Conservation (phyloP, 2,329 filamentous ascomycete genomes). For the Verruconis gallopava region DNA sequence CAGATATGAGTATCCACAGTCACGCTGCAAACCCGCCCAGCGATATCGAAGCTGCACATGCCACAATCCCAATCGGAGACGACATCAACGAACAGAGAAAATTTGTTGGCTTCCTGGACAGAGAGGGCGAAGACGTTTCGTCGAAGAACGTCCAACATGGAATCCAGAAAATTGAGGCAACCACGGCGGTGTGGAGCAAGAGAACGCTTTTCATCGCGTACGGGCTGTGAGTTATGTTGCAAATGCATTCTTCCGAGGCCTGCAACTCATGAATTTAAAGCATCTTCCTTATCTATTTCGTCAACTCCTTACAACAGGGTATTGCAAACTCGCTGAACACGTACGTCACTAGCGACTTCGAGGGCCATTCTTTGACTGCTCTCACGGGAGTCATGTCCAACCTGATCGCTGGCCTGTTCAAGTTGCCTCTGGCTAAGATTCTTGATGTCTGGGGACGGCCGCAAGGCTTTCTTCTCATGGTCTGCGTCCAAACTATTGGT, state of each 20-base stretch:
- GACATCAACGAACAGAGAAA: too few species aligned
- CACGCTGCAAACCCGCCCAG: too few species aligned
- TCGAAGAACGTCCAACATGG: neutral
- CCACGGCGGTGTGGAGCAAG: neutral
- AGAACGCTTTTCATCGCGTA: neutral
- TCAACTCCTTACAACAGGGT: constrained; percentile 3
- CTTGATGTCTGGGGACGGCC: constrained; percentile 55
- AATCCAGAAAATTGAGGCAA: neutral
- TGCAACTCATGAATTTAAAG: neutral
- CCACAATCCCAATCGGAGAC: too few species aligned
- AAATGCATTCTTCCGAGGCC: too few species aligned
- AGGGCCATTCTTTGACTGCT: constrained; percentile 18
- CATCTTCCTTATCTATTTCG: constrained; percentile 7
- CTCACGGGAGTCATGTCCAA: constrained; percentile 21
- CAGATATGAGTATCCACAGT: too few species aligned
- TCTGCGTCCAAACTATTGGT: constrained; percentile 38
- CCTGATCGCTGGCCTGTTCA: constrained; percentile 45
- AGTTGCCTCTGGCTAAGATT: constrained; percentile 54
- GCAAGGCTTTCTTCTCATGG: constrained; percentile 45
- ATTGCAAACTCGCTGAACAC: constrained; percentile 17
- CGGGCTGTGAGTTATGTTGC: too few species aligned
- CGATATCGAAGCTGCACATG: too few species aligned
- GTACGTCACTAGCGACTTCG: constrained; percentile 20
- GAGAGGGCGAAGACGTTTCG: too few species aligned
- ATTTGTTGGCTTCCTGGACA: too few species aligned